Evolutionary conservation across 2,329 filamentous ascomycete species (phyloP).

Genomic region (Aspergillus sp.): DNA sequence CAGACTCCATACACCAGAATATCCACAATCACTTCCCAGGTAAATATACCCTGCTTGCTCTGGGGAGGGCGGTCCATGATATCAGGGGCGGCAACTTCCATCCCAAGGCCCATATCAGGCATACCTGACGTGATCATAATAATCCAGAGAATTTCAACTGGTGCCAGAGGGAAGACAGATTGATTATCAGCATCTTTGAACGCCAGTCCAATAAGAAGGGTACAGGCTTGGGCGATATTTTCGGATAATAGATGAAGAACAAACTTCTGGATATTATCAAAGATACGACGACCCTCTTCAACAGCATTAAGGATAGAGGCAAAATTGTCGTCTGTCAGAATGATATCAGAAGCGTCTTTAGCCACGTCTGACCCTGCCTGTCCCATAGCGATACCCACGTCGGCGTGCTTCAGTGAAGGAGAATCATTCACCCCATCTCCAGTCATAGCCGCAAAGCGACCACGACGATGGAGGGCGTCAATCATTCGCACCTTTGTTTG

Average conservation of each 20-base stretch:
- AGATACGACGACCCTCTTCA: conserved; percentile 80
- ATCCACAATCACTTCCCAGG: conserved; percentile 72
- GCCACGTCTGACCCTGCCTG: conserved; percentile 78
- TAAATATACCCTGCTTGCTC: conserved; percentile 69
- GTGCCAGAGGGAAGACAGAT: conserved; percentile 82
- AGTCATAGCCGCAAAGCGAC: conserved; percentile 80
- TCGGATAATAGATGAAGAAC: conserved; percentile 75
- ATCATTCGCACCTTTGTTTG: conserved; percentile 54
- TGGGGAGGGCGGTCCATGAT: conserved; percentile 81
- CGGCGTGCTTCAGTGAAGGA: conserved; percentile 74
- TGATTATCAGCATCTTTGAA: conserved; percentile 71
- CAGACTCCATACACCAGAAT: conserved; percentile 77
- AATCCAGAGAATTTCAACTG: conserved; percentile 88
- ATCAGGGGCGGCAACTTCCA: conserved; percentile 71
- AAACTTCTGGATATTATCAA: conserved; percentile 88
- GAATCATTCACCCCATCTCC: conserved; percentile 88
- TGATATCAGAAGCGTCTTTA: conserved; percentile 66
- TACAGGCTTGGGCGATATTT: conserved; percentile 81
- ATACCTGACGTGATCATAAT: conserved; percentile 90
- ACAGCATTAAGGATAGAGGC: conserved; percentile 82
- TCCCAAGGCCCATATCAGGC: conserved; percentile 86
- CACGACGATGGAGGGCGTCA: conserved; percentile 57
- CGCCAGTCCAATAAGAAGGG: conserved; percentile 75
- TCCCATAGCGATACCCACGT: conserved; percentile 91
- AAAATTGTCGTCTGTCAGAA: conserved; percentile 80